Evolutionary conservation across 805 yeast species (phyloP).

Genomic region (Wickerhamiella galacta): DNA sequence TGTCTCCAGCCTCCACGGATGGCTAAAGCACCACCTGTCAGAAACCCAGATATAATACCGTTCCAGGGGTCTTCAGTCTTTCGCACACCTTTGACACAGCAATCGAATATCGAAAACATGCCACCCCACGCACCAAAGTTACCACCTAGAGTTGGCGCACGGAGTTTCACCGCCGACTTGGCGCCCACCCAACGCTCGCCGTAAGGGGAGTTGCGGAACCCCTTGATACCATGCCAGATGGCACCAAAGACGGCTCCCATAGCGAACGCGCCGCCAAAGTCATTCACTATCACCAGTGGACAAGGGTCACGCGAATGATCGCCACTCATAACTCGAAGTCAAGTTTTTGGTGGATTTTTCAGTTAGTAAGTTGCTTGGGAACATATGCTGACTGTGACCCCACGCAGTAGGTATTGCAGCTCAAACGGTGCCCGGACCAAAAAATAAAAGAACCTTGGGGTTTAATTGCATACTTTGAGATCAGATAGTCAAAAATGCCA

Average conservation of each 20-base stretch:
- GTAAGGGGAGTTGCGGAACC: constrained; percentile 88
- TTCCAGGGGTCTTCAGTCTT: constrained; percentile 98
- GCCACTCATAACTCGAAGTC: constrained; percentile 33
- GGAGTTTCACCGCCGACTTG: constrained; percentile 73
- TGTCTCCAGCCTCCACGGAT: constrained; percentile 98
- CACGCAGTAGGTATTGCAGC: too few relatives aligned
- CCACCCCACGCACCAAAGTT: constrained; percentile 99
- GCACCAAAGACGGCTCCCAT: constrained; percentile 99
- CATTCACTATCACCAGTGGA: constrained; percentile 88
- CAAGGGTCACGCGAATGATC: constrained; percentile 99
- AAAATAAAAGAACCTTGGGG: too few relatives aligned
- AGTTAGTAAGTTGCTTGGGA: not conserved
- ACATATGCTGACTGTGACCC: too few relatives aligned
- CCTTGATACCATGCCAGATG: constrained; percentile 97
- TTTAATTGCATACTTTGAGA: too few relatives aligned
- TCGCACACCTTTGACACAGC: constrained; percentile 87
- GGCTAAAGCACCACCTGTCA: constrained; percentile 95
- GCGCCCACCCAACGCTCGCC: constrained; percentile 93
- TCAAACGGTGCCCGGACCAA: too few relatives aligned
- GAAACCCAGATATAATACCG: constrained; percentile 93
- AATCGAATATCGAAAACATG: constrained; percentile 84
- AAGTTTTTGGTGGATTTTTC: not conserved
- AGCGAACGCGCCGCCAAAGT: constrained; percentile 97
- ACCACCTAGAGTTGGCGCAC: constrained; percentile 98
- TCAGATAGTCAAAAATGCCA: too few relatives aligned